Conservation (phyloP, 2,329 filamentous ascomycete genomes). For the Hypoxylon sp. region DNA sequence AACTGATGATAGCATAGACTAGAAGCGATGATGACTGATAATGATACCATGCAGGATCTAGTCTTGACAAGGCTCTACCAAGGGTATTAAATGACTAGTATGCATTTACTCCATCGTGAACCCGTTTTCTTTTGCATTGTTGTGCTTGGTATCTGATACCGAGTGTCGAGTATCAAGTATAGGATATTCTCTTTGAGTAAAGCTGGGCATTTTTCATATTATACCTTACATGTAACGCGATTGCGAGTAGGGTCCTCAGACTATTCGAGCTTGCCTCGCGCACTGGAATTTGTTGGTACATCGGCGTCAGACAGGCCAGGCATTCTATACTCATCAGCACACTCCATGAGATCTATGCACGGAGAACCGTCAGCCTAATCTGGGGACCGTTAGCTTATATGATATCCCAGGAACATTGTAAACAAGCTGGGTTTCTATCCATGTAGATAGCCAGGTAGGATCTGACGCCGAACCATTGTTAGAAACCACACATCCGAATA, state of each 20-base stretch:
- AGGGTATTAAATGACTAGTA: no score
- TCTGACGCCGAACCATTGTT: background rate
- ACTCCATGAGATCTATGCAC: background rate
- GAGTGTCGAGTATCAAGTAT: background rate
- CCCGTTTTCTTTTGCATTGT: no score
- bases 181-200: background rate
- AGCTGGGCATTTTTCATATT: background rate
- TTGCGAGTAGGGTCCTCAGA: background rate
- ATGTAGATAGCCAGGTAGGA: background rate
- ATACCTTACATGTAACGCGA: background rate
- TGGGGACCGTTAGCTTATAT: background rate
- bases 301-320: background rate
- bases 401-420: background rate
- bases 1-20: background rate
- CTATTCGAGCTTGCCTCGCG: background rate
- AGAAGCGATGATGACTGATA: no score
- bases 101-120: no score
- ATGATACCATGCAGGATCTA: no score
- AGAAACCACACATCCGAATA: no score
- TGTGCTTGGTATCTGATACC: no score
- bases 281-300: background rate
- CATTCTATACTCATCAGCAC: background rate
- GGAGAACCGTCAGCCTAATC: background rate
- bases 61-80: no score
- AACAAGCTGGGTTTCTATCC: background rate